Base-by-base conservation (phyloP, 345 rosid species). In the Melaleuca quinquenervia region DNA sequence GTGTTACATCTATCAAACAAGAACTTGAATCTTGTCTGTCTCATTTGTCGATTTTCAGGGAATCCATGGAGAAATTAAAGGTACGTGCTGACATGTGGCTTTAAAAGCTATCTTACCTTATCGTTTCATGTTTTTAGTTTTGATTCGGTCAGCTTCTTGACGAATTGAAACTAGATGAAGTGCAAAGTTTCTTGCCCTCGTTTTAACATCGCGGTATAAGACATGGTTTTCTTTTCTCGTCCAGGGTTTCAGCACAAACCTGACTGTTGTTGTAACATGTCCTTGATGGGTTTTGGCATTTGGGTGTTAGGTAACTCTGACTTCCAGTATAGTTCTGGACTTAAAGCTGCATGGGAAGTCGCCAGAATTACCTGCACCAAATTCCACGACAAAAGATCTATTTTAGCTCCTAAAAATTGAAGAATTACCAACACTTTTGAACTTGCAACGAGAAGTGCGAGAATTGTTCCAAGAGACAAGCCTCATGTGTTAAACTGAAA, bases 311-410 rank as follows among this genome's bases (percentile, higher is more conserved):
- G 96, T 86, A 95, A 82, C 82, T 86, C 87, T 32, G 89, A 60
- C 6, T 92, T 88, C 98, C 98, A 95, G 86, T 94, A 94, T 32
- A 82, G 84, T 74, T 93, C 91, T 16, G 94, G 95, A 32, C 93
- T 74, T 13, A 88, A 14, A 41, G 88, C 92, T 64, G 95, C 98
- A 83, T 91, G 90, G 84, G 89, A 88, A 52, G 90, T 92, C 82
- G 53, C 93, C 56, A 91, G 54, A 49, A 87, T 89, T 82, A 94
- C 58, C 96, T 94, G 89, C 91, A 84, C 50, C 32, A 76, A 36
- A 70, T 36, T 36, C 48, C 80, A 32, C 78, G 2, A 50, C 11
- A 52, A 32, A 86, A 82, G 29, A 82, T 74, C 36, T 11, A 8
- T 56, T n/a, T 51, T 51, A 83, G 84, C 84, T 83, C 52, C 84